Conservation (phyloP, 208 protist genomes). For the Acanthamoeba culbertsoni region DNA sequence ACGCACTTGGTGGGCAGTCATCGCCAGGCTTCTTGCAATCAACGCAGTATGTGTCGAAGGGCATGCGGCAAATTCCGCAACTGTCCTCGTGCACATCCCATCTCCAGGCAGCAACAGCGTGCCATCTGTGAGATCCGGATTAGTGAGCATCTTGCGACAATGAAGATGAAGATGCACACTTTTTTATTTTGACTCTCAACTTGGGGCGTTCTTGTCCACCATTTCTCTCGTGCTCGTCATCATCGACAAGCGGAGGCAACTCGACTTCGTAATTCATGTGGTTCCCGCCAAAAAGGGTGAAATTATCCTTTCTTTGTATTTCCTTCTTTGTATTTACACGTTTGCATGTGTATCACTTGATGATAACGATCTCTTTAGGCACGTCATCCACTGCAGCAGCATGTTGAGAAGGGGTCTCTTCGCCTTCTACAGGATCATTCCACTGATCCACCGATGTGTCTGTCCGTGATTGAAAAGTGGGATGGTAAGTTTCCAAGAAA, state of each 20-base stretch:
- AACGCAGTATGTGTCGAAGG: slow-evolving; percentile 80
- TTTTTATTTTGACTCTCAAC: neutral
- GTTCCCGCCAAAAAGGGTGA: no score
- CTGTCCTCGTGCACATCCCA: slow-evolving; percentile 82
- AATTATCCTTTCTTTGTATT: neutral
- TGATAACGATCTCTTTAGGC: slow-evolving; percentile 19
- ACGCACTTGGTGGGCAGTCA: slow-evolving; percentile 78
- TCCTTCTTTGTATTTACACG: neutral
- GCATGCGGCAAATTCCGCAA: slow-evolving; percentile 83
- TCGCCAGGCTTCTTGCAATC: slow-evolving; percentile 82
- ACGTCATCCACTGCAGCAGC: neutral
- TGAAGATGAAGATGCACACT: neutral
- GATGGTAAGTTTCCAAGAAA: neutral
- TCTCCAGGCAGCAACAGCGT: slow-evolving; percentile 77
- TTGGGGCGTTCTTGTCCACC: neutral
- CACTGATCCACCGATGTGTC: slow-evolving; percentile 43
- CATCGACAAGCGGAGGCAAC: neutral
- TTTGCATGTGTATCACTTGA: neutral
- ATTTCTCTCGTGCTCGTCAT: neutral
- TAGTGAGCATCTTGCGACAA: neutral
- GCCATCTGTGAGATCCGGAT: slow-evolving; percentile 63
- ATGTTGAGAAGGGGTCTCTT: neutral
- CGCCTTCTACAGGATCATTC: slow-evolving; percentile 3
- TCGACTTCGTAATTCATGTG: neutral
- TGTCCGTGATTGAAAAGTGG: neutral